Base-by-base conservation (phyloP, 1,284 basidiomycete genomes). In the Cryptococcus sp. region DNA sequence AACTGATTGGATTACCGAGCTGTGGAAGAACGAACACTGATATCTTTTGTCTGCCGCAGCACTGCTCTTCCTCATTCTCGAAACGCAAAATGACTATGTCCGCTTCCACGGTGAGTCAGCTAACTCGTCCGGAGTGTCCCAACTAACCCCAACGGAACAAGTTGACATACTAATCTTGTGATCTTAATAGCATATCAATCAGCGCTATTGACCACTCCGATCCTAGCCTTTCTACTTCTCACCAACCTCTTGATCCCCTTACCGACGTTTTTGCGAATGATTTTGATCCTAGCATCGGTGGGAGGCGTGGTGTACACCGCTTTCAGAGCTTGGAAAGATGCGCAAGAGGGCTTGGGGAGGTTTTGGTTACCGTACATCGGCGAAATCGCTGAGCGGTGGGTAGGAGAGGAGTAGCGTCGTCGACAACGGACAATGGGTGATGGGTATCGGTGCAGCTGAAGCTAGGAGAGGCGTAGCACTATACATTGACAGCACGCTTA, bases 1-100 rank as follows among this genome's bases (percentile, higher is more conserved):
- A 37, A 29, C 19, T 40, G 20, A n/a, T 4, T 10, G 10, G 10
- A 10, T 5, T 10, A 52, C n/a, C 3, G 25, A 25, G 17, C 16
- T 3, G 3, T 16, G 49, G 8, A 19, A 23, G 25, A 19, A 38
- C 54, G 26, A 20, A 54, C n/a, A 16, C 19, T 11, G 34, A 23
- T 23, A 7, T 61, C 26, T 29, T 29, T 10, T 29, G 26, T 29
- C 26, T 29, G n/a, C 26, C 26, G 26, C 26, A 90, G 89, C 88
- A 2, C 75, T 90, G 26, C 37, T 81, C 0, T 78, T 91, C 44
- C 82, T 91, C 8, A 84, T 90, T n/a, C 63, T 87, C 20, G 89
- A 91, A 74, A 91, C 87, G 10, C 83, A 85, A 64, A 89, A 89
- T 65, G 88, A 90, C 76, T 89, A 86, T 67, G 85, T 90, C 62